A percentile compares a stretch with the other conserved stretches of the same genome.
phyloP scores from a whole-genome alignment of 192 early-diverging fungal species.

The Linnemannia hyalina region DNA sequence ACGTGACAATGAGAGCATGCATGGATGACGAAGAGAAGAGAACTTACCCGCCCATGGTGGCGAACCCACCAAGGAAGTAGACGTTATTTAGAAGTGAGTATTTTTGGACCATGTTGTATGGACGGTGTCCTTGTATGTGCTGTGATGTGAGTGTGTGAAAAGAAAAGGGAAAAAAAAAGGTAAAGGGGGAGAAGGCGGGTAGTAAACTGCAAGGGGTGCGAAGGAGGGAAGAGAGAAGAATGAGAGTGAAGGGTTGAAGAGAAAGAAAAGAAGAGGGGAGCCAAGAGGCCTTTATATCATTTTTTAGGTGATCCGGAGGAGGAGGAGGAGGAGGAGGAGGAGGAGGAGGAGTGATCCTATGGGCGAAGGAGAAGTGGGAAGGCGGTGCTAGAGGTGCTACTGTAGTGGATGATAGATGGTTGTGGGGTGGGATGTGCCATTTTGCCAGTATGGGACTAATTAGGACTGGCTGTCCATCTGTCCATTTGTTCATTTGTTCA shows the following conservation, averaged over 20 bases:
- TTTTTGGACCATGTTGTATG: slow-evolving; percentile 11
- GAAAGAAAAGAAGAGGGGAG: background rate
- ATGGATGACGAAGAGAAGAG: too few relatives aligned
- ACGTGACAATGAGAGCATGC: background rate
- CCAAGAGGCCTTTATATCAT: background rate
- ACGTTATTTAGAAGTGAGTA: slow-evolving; percentile 34
- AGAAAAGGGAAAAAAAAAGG: background rate
- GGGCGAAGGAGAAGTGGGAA: background rate
- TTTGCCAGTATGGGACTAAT: background rate
- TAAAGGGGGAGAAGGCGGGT: background rate
- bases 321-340: too few relatives aligned
- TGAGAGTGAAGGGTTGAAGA: background rate
- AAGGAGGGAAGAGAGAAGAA: too few relatives aligned
- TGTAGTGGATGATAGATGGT: background rate
- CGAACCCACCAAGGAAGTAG: slow-evolving; percentile 57
- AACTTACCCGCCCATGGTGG: slow-evolving; percentile 59
- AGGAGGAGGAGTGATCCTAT: background rate
- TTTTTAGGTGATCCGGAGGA: background rate
- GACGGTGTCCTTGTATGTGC: background rate
- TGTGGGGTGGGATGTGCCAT: too few relatives aligned
- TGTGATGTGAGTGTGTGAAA: background rate
- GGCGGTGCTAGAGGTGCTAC: background rate
- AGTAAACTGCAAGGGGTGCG: background rate
- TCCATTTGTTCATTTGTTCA: too few relatives aligned
- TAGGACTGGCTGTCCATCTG: too few relatives aligned